Evolutionary conservation across 2,329 filamentous ascomycete species (phyloP), one percentile per base, ranked within the genome.

Genomic region (Pseudogymnoascus sp.): DNA sequence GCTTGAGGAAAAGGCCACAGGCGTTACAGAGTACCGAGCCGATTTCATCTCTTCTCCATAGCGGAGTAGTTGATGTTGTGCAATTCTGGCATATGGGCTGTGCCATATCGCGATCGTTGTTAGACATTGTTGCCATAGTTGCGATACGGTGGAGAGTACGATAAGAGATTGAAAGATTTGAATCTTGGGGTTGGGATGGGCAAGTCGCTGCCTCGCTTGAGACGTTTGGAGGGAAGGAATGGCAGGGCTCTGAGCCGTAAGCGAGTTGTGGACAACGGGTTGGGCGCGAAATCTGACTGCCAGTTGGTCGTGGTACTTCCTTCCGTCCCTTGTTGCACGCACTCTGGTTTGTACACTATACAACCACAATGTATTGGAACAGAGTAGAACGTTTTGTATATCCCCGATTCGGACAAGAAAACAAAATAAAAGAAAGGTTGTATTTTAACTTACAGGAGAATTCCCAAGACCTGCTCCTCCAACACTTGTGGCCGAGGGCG

Each of bases 41-140:
- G 70, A 88, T 85, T 79, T 99, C 94, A 81, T 99, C 94, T 78
- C 94, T 88, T 70, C 94, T 90, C 94, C 94, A 99, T 73, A 99
- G 79, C 41, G 94, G 94, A 50, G 94, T 99, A 60, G 92, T 97
- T 41, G 91, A 96, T 47, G 94, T 99, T 66, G 85, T 85, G 77
- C 94, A 99, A 75, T 99, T 99, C 75, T 96, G 90, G 76, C 94
- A 99, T 68, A 92, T 90, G 66, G 93, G 92, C 92, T 97, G 88
- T 78, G 85, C 81, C 62, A 79, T 77, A 74, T 79, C 77, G 68
- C 76, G 72, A 66, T 75, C 66, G 63, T 67, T 66, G 63, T 76
- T 79, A 76, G 71, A 67, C 67, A 79, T 84, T 81, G 75, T 84
- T 75, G 67, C 82, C 75, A 71, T 79, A 74, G 72, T 79, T 80